These are phyloP conservation scores for Metarhizium anisopliae DNA, from an alignment of 2,329 filamentous ascomycete species.

Conservation along the genomic window DNA sequence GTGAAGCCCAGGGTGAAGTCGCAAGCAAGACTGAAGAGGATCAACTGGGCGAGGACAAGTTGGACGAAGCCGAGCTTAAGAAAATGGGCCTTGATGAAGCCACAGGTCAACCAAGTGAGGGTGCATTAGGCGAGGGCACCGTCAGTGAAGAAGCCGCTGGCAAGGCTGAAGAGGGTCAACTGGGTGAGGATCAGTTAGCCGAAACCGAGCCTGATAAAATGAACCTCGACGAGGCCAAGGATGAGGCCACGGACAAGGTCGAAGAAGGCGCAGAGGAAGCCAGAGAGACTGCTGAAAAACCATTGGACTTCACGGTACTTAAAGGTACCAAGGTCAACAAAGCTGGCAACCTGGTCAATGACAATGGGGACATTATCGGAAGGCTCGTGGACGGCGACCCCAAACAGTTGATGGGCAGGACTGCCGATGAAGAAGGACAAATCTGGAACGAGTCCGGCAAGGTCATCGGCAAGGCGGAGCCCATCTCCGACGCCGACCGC, in stretches of 20 bases:
- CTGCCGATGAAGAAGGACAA: constrained; percentile 56
- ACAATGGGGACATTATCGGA: constrained; percentile 46
- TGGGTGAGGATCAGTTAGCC: background rate
- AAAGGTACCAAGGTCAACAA: constrained; percentile 51
- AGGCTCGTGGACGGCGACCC: constrained; percentile 55
- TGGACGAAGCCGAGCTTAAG: background rate
- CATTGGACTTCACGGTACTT: constrained; percentile 38
- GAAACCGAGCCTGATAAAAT: background rate
- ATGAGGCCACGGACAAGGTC: constrained; percentile 3
- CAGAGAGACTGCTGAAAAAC: constrained; percentile 14
- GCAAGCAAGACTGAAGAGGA: too few relatives aligned
- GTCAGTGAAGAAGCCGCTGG: too few relatives aligned
- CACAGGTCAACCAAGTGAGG: background rate
- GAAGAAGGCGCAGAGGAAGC: constrained; percentile 10
- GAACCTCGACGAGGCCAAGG: too few relatives aligned
- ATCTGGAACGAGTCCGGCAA: constrained; percentile 65
- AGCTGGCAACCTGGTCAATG: constrained; percentile 46
- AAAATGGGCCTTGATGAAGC: background rate
- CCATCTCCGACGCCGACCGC: constrained; percentile 42
- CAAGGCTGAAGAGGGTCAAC: too few relatives aligned
- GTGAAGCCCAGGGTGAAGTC: too few relatives aligned
- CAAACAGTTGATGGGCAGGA: constrained; percentile 54
- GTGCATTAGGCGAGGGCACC: background rate
- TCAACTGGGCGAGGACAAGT: background rate
- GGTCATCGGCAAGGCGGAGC: constrained; percentile 57